A percentile compares a stretch with the other conserved stretches of the same genome.
phyloP scores from a whole-genome alignment of 257 asterid genomes.

The Solanum sejunctum region DNA sequence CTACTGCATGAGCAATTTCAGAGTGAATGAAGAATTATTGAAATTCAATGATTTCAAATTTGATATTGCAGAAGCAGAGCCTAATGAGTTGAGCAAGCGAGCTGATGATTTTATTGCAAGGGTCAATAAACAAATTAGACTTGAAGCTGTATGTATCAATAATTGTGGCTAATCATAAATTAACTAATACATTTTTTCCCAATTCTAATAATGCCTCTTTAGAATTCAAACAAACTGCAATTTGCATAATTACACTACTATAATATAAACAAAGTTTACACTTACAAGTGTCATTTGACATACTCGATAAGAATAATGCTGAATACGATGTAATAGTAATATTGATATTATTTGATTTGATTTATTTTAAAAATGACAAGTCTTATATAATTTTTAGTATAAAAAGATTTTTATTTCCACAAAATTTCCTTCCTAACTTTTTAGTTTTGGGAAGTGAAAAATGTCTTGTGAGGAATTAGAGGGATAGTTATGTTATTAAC shows the following conservation, averaged over 20 bases:
- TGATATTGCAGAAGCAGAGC: background rate
- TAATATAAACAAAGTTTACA: background rate
- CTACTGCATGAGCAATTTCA: background rate
- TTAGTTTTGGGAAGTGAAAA: too few relatives aligned
- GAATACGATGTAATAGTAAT: too few relatives aligned
- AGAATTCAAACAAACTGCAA: background rate
- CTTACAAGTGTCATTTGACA: background rate
- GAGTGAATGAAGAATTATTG: background rate
- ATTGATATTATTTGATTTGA: too few relatives aligned
- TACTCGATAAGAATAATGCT: too few relatives aligned
- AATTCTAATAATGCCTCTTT: background rate
- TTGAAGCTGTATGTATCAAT: background rate
- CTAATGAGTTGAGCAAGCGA: background rate
- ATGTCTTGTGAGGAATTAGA: too few relatives aligned
- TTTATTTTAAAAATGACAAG: too few relatives aligned
- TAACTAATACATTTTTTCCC: too few relatives aligned
- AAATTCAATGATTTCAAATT: background rate
- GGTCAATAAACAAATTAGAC: background rate
- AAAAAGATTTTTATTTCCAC: too few relatives aligned
- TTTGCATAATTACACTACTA: background rate
- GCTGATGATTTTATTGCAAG: background rate
- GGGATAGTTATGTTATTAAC: too few relatives aligned
- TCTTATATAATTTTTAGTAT: too few relatives aligned
- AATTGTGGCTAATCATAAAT: background rate
- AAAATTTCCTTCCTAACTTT: too few relatives aligned